These are phyloP conservation scores for Agroathelia rolfsii DNA, from an alignment of 1,284 basidiomycete genomes.

Conservation along the genomic window DNA sequence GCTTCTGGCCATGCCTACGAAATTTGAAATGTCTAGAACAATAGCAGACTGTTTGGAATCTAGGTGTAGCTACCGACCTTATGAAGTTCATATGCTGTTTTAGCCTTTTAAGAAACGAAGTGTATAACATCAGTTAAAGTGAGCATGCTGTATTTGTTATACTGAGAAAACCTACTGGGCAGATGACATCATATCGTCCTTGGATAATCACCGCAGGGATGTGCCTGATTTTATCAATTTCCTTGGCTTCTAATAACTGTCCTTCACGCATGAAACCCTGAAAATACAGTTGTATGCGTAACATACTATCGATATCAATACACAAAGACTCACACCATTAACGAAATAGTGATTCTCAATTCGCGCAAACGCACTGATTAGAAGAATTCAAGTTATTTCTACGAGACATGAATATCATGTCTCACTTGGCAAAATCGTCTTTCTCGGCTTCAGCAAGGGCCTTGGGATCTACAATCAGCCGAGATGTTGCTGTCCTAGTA, in stretches of 20 bases:
- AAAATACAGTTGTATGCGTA: too few relatives aligned
- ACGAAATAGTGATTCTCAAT: conserved; percentile 94
- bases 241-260: conserved; percentile 73
- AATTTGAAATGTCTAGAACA: too few relatives aligned
- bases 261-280: conserved; percentile 90
- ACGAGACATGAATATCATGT: conserved; percentile 8
- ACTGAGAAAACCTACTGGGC: conserved; percentile 62
- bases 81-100: conserved; percentile 72
- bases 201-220: conserved; percentile 82
- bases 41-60: not conserved
- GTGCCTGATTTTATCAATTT: conserved; percentile 87
- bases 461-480: conserved; percentile 59
- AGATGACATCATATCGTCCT: conserved; percentile 78
- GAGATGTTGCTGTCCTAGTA: conserved; percentile 70
- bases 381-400: conserved; percentile 9
- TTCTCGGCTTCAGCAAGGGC: conserved; percentile 65
- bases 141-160: too few relatives aligned
- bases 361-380: conserved; percentile 78
- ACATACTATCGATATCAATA: too few relatives aligned
- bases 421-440: conserved; percentile 69
- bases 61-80: conserved; percentile 28
- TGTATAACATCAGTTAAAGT: conserved; percentile 3
- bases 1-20: conserved; percentile 78
- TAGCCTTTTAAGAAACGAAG: conserved; percentile 34
- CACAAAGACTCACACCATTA: conserved; percentile 41